Base-by-base conservation (phyloP, 1,139 yeast genomes). In the Waltiozyma sp. region DNA sequence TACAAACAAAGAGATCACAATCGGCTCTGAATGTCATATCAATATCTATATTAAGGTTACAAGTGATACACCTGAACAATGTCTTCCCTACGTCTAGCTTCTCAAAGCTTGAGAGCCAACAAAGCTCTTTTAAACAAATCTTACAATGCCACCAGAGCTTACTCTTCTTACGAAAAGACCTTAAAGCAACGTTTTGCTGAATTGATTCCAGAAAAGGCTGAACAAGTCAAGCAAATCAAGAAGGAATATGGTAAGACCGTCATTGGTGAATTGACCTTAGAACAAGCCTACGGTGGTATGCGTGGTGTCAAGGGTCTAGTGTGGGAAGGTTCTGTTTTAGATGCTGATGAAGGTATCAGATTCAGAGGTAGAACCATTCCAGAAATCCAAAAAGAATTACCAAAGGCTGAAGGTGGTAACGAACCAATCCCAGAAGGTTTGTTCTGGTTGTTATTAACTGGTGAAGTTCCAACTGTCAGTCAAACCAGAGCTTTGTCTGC, bases 241-340 rank as follows among this genome's bases (percentile, higher is more conserved):
- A 75, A 84, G 65, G 91, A 86, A 59, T 75, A 88, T 65, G 96
- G 96, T 61, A 75, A 80, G 65, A 81, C 93, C 60, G 91, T 65
- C 49, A 87, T 93, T 59, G 97, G 96, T 58, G 96, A 91, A 71
- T 94, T 89, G 55, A 73, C 80, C 53, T 76, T 91, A 55, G 96
- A 87, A 69, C 97, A 91, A 73, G 96, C 96, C 43, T 91, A 91
- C 71, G 98, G 97, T 75, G 98, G 98, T 77, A 87, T 86, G 96
- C 82, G 96, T 72, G 96, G 96, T 68, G 85, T 89, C 72, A 86
- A 86, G 71, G 95, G 96, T 61, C 75, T 91, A 58, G 96, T 91
- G 49, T 91, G 97, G 97, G 97, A 91, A 75, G 98, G 98, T 60
- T 89, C 97, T 46, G 98, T 91, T 45, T 76, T 91, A 66, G 98